A percentile compares a stretch with the other conserved stretches of the same genome.
Conservation (phyloP, 2,329 filamentous ascomycete genomes). For the Cladobotryum mycophilum region DNA sequence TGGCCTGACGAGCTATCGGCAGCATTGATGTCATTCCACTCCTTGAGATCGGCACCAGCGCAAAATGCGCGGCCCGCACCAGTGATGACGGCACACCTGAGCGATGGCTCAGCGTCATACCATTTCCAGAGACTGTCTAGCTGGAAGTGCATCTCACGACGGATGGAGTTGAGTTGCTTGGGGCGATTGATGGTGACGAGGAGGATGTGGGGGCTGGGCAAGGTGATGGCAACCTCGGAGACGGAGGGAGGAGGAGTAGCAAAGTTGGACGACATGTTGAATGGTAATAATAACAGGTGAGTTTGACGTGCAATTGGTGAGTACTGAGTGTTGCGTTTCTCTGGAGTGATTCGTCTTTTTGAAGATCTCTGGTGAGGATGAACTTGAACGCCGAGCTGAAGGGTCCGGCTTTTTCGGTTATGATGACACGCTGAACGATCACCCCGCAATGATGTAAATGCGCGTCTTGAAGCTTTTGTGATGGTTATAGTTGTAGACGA, state of each 20-base stretch:
- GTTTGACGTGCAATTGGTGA: neutral
- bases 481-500: too few species aligned
- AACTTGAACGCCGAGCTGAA: neutral
- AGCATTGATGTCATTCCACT: conserved; percentile 47
- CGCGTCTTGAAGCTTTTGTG: too few species aligned
- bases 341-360: too few species aligned
- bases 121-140: conserved; percentile 48
- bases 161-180: conserved; percentile 52
- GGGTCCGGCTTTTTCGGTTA: neutral
- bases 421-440: neutral
- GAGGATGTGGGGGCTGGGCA: conserved; percentile 48
- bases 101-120: conserved; percentile 54
- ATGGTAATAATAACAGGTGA: neutral
- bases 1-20: conserved; percentile 2
- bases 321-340: too few species aligned
- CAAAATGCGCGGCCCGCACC: conserved; percentile 59
- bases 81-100: conserved; percentile 58
- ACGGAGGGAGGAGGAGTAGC: conserved; percentile 35
- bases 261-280: conserved; percentile 20
- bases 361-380: neutral
- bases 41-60: conserved; percentile 61
- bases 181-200: conserved; percentile 57
- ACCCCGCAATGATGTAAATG: neutral
- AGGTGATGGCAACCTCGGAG: conserved; percentile 37
- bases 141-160: conserved; percentile 40